Percentiles rank a stretch among this genome's conserved stretches.
Evolutionary conservation across 345 rosid genomes (phyloP).

Genomic region (Lagerstroemia speciosa): DNA sequence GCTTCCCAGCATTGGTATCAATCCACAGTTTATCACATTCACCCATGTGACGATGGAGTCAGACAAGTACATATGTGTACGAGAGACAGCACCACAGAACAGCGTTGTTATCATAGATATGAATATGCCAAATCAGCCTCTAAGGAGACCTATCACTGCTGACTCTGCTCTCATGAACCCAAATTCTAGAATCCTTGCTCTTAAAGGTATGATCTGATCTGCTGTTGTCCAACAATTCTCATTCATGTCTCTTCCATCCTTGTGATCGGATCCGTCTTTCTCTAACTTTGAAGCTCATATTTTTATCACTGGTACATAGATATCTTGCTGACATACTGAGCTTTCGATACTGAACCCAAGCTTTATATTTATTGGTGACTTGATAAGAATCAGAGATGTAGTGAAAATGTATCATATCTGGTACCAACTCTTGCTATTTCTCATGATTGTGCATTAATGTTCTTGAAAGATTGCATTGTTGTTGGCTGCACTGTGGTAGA

Average conservation of each 20-base stretch:
- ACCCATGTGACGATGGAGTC: slow-evolving; percentile 85
- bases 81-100: slow-evolving; percentile 81
- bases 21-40: slow-evolving; percentile 66
- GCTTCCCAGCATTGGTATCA: slow-evolving; percentile 74
- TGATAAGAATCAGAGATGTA: background rate
- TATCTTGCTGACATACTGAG: background rate
- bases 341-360: background rate
- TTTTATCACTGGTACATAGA: background rate
- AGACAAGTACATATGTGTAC: slow-evolving; percentile 77
- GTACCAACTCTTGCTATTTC: background rate
- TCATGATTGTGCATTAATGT: no score
- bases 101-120: slow-evolving; percentile 80
- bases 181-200: slow-evolving; percentile 37
- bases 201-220: slow-evolving; percentile 23
- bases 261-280: background rate
- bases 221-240: background rate
- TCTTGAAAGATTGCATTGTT: no score
- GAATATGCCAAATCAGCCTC: slow-evolving; percentile 79
- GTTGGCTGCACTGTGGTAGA: background rate
- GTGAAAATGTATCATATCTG: background rate
- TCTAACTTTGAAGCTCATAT: no score
- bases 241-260: background rate
- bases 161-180: slow-evolving; percentile 78
- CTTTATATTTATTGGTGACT: background rate
- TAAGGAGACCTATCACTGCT: slow-evolving; percentile 78